A percentile compares a stretch with the other conserved stretches of the same genome.
These are phyloP conservation scores for Hanseniaspora taiwanica DNA, from an alignment of 805 yeast species.

Conservation along the genomic window DNA sequence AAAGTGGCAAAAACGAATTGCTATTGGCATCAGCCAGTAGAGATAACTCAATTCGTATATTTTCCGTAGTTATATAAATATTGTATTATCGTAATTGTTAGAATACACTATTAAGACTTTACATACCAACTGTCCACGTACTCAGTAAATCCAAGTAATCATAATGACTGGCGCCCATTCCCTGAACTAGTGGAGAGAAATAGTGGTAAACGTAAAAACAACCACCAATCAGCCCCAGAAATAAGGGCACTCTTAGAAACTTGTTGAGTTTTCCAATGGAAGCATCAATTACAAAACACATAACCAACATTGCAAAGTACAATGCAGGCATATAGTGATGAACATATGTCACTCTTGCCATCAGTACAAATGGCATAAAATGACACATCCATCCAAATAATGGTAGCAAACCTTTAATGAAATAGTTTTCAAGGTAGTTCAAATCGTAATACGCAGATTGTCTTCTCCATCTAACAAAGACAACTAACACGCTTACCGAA, in stretches of 20 bases:
- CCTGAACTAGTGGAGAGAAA: constrained; percentile 62
- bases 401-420: constrained; percentile 68
- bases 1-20: constrained; percentile 13
- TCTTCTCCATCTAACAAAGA: constrained; percentile 41
- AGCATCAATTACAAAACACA: constrained; percentile 23
- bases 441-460: constrained; percentile 28
- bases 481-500: constrained; percentile 26
- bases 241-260: constrained; percentile 24
- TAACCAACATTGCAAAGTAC: constrained; percentile 78
- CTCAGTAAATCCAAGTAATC: constrained; percentile 38
- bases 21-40: constrained; percentile 47
- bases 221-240: constrained; percentile 29
- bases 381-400: constrained; percentile 86
- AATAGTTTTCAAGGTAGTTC: constrained; percentile 13
- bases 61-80: too few species aligned
- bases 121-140: constrained; percentile 38
- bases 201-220: constrained; percentile 37
- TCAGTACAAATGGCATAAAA: constrained; percentile 73
- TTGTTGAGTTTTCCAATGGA: constrained; percentile 12
- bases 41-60: constrained; percentile 43
- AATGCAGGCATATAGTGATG: constrained; percentile 95
- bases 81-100: too few species aligned
- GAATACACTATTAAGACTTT: too few species aligned
- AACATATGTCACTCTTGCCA: constrained; percentile 95
- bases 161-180: constrained; percentile 56